Percentiles rank a stretch among this genome's conserved stretches.
phyloP scores from a whole-genome alignment of 495 filamentous ascomycete species.

The Podospora sp. region DNA sequence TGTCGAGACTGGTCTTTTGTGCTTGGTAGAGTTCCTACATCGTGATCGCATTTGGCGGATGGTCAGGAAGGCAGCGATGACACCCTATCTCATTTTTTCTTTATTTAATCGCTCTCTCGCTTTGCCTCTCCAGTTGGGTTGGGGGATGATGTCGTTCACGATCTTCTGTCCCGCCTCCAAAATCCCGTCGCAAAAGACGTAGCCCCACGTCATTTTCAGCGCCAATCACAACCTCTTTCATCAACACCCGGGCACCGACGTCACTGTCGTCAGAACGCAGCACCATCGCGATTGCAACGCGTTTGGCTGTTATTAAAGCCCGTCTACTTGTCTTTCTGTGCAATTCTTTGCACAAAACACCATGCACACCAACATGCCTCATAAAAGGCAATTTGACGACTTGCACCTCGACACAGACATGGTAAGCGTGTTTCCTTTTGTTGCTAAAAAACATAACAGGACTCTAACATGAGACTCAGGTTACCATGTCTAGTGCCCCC shows the following conservation, averaged over 20 bases:
- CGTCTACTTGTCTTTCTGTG: neutral
- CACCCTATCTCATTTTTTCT: neutral
- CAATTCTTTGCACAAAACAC: neutral
- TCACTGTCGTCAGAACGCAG: neutral
- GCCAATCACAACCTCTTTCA: neutral
- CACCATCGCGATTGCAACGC: neutral
- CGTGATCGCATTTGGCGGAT: neutral
- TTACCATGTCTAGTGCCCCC: neutral
- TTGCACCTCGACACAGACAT: neutral
- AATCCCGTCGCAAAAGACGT: neutral
- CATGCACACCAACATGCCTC: neutral
- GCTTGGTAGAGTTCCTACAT: neutral
- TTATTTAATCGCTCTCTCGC: conserved; percentile 6
- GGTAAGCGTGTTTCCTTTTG: neutral
- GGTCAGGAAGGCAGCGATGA: neutral
- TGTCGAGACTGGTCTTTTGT: neutral
- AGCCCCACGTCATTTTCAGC: neutral
- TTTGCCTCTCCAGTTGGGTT: neutral
- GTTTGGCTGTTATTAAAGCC: neutral
- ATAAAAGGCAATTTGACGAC: neutral
- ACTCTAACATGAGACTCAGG: neutral
- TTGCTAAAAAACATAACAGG: neutral
- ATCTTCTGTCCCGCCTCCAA: neutral
- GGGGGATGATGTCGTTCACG: neutral
- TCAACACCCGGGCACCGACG: neutral